Evolutionary conservation across 306 rosid species (phyloP).

Genomic region (Cajanus cajan): DNA sequence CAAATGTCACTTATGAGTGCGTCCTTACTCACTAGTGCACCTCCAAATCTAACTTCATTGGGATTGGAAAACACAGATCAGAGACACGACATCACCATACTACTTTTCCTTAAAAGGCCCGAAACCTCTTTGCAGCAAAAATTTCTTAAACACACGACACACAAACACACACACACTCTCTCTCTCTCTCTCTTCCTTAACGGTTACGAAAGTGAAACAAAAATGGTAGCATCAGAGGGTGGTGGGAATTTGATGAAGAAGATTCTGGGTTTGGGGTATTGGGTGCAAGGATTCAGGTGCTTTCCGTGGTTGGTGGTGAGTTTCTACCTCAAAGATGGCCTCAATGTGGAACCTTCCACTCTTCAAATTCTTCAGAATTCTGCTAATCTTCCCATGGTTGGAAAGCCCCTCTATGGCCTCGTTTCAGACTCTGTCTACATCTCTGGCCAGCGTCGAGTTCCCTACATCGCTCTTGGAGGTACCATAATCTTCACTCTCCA

Average conservation of each 20-base stretch:
- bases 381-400: slow-evolving; percentile 90
- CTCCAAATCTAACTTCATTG: background rate
- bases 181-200: background rate
- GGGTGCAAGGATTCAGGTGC: slow-evolving; percentile 92
- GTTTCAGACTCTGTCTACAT: slow-evolving; percentile 75
- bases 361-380: slow-evolving; percentile 84
- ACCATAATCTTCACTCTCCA: background rate
- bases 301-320: slow-evolving; percentile 84
- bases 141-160: background rate
- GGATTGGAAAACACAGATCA: background rate
- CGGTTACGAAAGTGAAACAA: background rate
- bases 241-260: slow-evolving; percentile 40
- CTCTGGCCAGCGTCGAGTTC: slow-evolving; percentile 81
- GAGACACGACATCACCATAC: background rate
- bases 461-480: slow-evolving; percentile 89
- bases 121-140: slow-evolving; percentile 1
- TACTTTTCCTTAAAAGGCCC: slow-evolving; percentile 18
- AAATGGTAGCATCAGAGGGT: slow-evolving; percentile 39
- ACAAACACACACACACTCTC: background rate
- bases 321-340: slow-evolving; percentile 83
- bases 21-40: background rate
- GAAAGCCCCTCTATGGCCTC: slow-evolving; percentile 80
- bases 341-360: slow-evolving; percentile 73
- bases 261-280: slow-evolving; percentile 72
- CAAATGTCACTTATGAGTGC: background rate